Conservation (phyloP, 257 asterid genomes). For the Solanum chilense region DNA sequence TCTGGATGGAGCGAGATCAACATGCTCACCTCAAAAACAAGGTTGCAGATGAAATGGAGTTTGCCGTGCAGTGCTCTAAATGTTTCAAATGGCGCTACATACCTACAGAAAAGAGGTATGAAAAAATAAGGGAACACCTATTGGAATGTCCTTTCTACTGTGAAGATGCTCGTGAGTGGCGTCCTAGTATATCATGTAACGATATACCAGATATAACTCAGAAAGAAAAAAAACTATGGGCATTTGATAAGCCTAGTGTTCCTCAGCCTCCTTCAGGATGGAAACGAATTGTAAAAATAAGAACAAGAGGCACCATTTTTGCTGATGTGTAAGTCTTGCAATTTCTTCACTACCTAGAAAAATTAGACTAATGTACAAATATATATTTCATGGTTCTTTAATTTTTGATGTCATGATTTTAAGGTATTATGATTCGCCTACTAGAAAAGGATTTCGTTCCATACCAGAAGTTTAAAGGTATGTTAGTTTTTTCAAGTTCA, state of each 20-base stretch:
- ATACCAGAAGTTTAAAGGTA: slow-evolving; percentile 55
- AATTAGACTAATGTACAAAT: background rate
- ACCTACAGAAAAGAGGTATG: slow-evolving; percentile 64
- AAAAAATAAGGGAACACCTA: slow-evolving; percentile 70
- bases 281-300: slow-evolving; percentile 59
- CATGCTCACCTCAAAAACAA: too few species aligned
- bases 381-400: background rate
- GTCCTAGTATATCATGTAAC: slow-evolving; percentile 35
- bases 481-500: background rate
- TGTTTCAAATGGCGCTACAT: background rate
- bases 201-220: slow-evolving; percentile 64
- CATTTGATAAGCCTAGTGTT: slow-evolving; percentile 76
- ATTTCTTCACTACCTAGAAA: background rate
- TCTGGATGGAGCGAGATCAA: too few species aligned
- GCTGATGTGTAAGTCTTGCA: slow-evolving; percentile 72
- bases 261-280: slow-evolving; percentile 80
- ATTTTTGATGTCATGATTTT: slow-evolving; percentile 3
- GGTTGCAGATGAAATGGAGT: too few species aligned
- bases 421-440: slow-evolving; percentile 68
- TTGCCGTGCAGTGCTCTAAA: too few species aligned
- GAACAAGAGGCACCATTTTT: slow-evolving; percentile 43
- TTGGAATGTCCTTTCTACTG: slow-evolving; percentile 59
- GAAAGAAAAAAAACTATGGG: slow-evolving; percentile 88
- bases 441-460: slow-evolving; percentile 63
- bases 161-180: slow-evolving; percentile 46